Percentiles rank a stretch among this genome's conserved stretches.
Conservation (phyloP, 2,329 filamentous ascomycete species). For the Periconia sp. region DNA sequence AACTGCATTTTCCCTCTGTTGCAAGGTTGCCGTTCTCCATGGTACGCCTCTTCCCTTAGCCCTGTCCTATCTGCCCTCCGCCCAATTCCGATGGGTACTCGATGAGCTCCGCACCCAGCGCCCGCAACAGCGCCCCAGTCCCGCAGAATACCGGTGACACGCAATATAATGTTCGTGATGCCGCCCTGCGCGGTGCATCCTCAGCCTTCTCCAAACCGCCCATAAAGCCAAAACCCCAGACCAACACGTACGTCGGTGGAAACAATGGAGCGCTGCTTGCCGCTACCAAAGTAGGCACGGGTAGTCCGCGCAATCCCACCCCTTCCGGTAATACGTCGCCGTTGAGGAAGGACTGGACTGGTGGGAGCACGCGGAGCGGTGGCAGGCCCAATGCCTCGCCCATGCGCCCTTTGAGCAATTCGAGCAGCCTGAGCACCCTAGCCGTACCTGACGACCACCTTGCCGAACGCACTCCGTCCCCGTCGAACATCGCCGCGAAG, state of each 20-base stretch:
- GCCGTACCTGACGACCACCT: conserved; percentile 32
- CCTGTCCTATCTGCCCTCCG: conserved; percentile 18
- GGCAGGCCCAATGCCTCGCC: conserved; percentile 31
- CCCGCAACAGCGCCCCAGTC: conserved; percentile 34
- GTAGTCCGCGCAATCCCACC: conserved; percentile 18
- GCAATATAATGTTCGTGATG: conserved; percentile 47
- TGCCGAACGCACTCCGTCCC: conserved; percentile 52
- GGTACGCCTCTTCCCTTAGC: conserved; percentile 7
- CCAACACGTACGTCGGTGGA: conserved; percentile 47
- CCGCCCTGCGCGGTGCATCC: conserved; percentile 57
- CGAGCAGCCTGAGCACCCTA: conserved; percentile 37
- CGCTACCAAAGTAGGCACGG: conserved; percentile 50
- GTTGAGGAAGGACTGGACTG: conserved; percentile 37
- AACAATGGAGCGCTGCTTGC: conserved; percentile 53
- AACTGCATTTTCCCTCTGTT: conserved; percentile 2
- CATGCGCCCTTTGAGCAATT: conserved; percentile 28
- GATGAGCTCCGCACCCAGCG: conserved; percentile 42
- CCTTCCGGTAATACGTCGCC: conserved; percentile 23
- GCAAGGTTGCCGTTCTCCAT: conserved; percentile 10
- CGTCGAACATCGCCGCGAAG: conserved; percentile 67
- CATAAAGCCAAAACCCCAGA: conserved; percentile 48
- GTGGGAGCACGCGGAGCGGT: conserved; percentile 31
- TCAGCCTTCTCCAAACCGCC: conserved; percentile 55
- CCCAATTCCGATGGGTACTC: conserved; percentile 41
- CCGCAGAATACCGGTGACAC: conserved; percentile 42